These are phyloP conservation scores for Diaporthe caulivora DNA, from an alignment of 2,329 filamentous ascomycete genomes.

Conservation along the genomic window DNA sequence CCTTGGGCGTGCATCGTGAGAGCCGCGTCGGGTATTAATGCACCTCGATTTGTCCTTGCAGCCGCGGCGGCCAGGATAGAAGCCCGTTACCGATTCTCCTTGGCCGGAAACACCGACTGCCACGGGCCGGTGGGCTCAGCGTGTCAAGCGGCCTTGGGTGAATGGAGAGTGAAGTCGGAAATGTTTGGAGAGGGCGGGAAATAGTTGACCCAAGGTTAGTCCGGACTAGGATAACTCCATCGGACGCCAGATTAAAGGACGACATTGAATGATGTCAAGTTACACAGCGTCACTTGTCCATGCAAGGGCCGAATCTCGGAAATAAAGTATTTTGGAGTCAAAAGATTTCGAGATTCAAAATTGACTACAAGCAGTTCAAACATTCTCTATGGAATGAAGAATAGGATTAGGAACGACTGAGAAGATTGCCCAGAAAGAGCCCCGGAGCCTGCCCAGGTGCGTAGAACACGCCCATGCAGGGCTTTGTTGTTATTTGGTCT, in stretches of 20 bases:
- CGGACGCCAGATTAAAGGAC: constrained; percentile 23
- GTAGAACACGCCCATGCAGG: too few species aligned
- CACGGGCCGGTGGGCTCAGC: constrained; percentile 5
- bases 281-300: not conserved
- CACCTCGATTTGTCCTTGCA: not conserved
- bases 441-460: too few species aligned
- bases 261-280: constrained; percentile 4
- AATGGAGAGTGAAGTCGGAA: too few species aligned
- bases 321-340: not conserved
- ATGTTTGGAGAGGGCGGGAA: constrained; percentile 21
- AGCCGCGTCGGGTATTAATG: not conserved
- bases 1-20: not conserved
- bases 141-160: not conserved
- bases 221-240: not conserved
- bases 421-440: too few species aligned
- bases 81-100: constrained; percentile 1
- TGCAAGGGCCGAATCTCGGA: not conserved
- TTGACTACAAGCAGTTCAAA: too few species aligned
- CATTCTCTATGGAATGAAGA: too few species aligned
- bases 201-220: constrained; percentile 34
- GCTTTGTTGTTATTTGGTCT: too few species aligned
- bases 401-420: too few species aligned
- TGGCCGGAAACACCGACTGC: not conserved
- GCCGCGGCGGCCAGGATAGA: not conserved
- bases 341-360: too few species aligned